Base-by-base conservation (phyloP, 1,139 yeast genomes). In the Zygosaccharomyces sapae region DNA sequence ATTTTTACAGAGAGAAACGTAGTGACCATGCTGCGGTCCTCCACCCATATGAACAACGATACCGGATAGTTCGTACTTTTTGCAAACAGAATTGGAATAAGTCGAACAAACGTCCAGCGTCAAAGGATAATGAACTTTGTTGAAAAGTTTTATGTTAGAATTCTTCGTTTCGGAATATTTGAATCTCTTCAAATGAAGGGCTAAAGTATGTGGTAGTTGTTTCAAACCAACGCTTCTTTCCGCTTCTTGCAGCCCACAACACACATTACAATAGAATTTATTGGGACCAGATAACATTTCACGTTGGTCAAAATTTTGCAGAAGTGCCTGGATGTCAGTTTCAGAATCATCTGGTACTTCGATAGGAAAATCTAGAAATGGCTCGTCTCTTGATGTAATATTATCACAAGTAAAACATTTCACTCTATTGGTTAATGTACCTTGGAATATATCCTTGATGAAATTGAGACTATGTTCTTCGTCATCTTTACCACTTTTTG, bases 1-100 rank as follows among this genome's bases (percentile, higher is more conserved):
- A 10, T 90, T 83, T 63, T 89, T 89, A 54, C 95, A 85, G 7
- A 92, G 71, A 0, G 96, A 79, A 10, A 92, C 90, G 62, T 92
- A 92, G 66, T 92, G 98, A 0, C 98, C 98, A 68, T 90, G 97
- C 73, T 89, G 89, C 1, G 97, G 97, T 0, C 97, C 97, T 2
- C 97, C 95, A 4, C 98, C 98, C 59, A 92, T 83, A 62, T 92
- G 98, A 18, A 92, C 89, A 19, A 92, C 94, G 38, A 90, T 81
- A 0, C 94, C 89, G 53, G 82, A 84, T 45, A 92, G 70, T 58
- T 89, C 96, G 61, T 89, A 92, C 25, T 83, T 73, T 55, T 77
- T 80, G 52, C 41, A 71, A 10, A 61, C 48, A 18, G 67, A 60
- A 8, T 71, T 33, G 36, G 58, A 81, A 1, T 90, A 81, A 19